These are phyloP conservation scores for Lyophyllum atratum DNA, from an alignment of 768 basidiomycete species.

Conservation along the genomic window DNA sequence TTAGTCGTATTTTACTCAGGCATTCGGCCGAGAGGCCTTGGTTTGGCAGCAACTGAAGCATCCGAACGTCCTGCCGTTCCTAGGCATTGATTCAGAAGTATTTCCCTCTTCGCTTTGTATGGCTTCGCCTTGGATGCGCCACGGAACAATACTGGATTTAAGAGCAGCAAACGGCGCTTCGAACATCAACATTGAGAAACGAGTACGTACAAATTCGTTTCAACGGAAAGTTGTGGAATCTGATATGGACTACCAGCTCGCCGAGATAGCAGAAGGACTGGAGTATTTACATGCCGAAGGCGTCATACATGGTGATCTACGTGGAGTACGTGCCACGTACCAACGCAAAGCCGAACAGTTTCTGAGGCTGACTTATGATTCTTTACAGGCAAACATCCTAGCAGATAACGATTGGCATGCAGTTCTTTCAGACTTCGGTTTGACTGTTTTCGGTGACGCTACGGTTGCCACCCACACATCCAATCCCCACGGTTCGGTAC, in stretches of 20 bases:
- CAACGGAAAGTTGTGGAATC: not conserved
- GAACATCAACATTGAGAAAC: conserved; percentile 20
- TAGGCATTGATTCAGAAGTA: conserved; percentile 25
- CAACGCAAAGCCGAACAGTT: not conserved
- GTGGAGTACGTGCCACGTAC: conserved; percentile 15
- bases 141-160: conserved; percentile 25
- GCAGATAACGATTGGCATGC: conserved; percentile 30
- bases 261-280: conserved; percentile 22
- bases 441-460: conserved; percentile 30
- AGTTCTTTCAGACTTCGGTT: conserved; percentile 36
- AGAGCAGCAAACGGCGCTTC: conserved; percentile 17
- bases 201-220: not conserved
- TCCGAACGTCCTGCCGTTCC: conserved; percentile 27
- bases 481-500: conserved; percentile 24
- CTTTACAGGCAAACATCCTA: conserved; percentile 31
- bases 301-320: conserved; percentile 24
- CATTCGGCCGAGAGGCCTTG: conserved; percentile 28
- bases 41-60: conserved; percentile 29
- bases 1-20: conserved; percentile 12
- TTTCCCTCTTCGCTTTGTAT: conserved; percentile 25
- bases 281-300: conserved; percentile 23
- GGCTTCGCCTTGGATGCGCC: conserved; percentile 31
- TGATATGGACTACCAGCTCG: conserved; percentile 12
- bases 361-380: not conserved
- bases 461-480: conserved; percentile 25